Base-by-base conservation (phyloP, 2,329 filamentous ascomycete genomes). In the Curvularia spicifera region DNA sequence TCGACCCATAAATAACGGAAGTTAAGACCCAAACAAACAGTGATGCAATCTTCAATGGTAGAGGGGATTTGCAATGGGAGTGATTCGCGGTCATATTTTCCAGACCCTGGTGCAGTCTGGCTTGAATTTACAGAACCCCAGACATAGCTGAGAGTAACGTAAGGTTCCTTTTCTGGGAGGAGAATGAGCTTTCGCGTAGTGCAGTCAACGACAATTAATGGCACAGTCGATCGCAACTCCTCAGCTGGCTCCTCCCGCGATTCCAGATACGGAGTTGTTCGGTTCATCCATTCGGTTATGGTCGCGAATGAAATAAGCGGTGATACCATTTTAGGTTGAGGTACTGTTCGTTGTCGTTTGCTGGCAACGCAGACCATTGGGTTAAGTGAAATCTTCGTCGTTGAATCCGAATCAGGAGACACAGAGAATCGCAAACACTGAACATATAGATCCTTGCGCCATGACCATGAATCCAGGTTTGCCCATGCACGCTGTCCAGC, bases 111-210 rank as follows among this genome's bases (percentile, higher is more conserved):
- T 28, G 26, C 5, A 8, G 8, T 28, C 6, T 28, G 7, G 15
- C 8, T 26, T 20, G 15, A 10, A 5, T 9, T 8, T 8, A 10
- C n/a, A 29, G n/a, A 20, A 7, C 59, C 59, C 59, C 59, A 64
- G 4, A 62, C 59, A 13, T 62, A 64, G 18, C 59, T 60, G 18
- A 64, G 26, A 3, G 59, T 56, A 1, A 56, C 54, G 20, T 64
- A 62, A 44, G 6, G 18, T 29, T 33, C 40, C 7, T 26, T 28
- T 7, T 44, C 2, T 5, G 3, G 50, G 1, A 52, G 40, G 1
- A 22, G n/a, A 7, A 52, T 20, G 15, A 52, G 40, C 1, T 3
- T 45, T 9, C 50, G 40, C 13, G 39, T 20, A 26, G 5, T 12
- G 1, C 50, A 45, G 28, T 52, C 39, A 28, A 52, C 37, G 3